These are phyloP conservation scores for Bryoglossum gracile DNA, from an alignment of 495 filamentous ascomycete species.

Conservation along the genomic window DNA sequence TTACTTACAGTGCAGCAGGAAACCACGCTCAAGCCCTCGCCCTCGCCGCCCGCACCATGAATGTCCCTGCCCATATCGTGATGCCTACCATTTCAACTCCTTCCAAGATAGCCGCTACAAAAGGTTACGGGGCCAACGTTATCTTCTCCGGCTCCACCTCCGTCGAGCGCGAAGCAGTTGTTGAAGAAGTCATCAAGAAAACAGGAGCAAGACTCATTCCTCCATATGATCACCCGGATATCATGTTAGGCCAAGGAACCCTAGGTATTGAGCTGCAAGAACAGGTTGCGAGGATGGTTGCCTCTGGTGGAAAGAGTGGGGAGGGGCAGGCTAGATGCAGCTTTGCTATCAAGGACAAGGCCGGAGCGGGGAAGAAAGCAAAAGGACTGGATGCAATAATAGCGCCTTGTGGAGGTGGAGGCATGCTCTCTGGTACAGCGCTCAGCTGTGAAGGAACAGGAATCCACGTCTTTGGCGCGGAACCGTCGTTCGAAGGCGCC, in stretches of 20 bases:
- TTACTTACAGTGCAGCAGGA: conserved; percentile 38
- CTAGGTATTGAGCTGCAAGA: conserved; percentile 72
- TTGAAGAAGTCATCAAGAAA: conserved; percentile 52
- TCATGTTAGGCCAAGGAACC: conserved; percentile 89
- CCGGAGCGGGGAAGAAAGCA: conserved; percentile 16
- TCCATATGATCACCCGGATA: conserved; percentile 85
- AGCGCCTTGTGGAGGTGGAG: conserved; percentile 81
- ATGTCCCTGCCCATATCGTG: conserved; percentile 66
- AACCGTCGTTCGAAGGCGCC: conserved; percentile 76
- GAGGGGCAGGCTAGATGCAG: conserved; percentile 10
- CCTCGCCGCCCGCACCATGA: conserved; percentile 63
- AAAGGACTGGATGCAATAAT: conserved; percentile 67
- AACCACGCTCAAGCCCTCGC: conserved; percentile 96
- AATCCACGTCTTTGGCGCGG: conserved; percentile 77
- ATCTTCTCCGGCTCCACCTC: conserved; percentile 77
- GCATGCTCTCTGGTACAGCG: conserved; percentile 77
- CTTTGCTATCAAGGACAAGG: conserved; percentile 9
- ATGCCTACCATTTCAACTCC: conserved; percentile 82
- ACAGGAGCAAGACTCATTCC: conserved; percentile 75
- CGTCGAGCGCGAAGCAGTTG: conserved; percentile 72
- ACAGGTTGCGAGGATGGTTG: conserved; percentile 53
- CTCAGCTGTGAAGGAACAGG: conserved; percentile 61
- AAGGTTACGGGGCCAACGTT: conserved; percentile 66
- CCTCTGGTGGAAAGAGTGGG: background rate
- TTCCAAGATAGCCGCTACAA: conserved; percentile 79